A percentile compares a stretch with the other conserved stretches of the same genome.
Evolutionary conservation across 768 basidiomycete species (phyloP).

Genomic region (Phanerochaete carnosa): DNA sequence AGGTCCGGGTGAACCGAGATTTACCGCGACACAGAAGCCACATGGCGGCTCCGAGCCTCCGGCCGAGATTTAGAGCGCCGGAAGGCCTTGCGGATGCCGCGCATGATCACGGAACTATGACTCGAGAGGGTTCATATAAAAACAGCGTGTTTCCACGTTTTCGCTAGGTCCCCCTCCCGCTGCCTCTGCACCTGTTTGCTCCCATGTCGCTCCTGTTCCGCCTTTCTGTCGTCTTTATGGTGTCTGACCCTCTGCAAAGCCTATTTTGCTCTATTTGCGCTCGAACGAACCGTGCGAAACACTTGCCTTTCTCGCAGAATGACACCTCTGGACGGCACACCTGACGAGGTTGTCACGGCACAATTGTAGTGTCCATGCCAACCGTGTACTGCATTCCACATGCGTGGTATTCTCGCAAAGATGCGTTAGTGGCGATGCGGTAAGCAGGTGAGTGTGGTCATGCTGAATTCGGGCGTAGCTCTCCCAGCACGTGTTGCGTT

Average conservation of each 20-base stretch:
- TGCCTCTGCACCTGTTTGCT: background rate
- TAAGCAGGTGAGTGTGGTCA: background rate
- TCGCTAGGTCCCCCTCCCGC: background rate
- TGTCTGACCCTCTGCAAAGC: background rate
- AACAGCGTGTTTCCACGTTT: conserved; percentile 6
- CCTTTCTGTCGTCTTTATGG: background rate
- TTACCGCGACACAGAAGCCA: conserved; percentile 2
- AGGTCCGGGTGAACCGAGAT: background rate
- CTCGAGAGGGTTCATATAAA: conserved; percentile 13
- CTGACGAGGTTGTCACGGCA: background rate
- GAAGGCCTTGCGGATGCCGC: background rate
- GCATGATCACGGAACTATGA: conserved; percentile 8
- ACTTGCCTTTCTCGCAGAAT: background rate
- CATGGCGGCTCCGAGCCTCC: conserved; percentile 8
- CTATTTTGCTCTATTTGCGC: background rate
- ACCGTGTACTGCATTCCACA: background rate
- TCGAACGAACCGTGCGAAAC: background rate
- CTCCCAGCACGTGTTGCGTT: background rate
- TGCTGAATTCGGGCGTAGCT: background rate
- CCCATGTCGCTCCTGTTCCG: background rate
- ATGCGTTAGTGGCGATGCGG: background rate
- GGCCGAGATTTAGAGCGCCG: background rate
- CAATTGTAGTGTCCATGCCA: background rate
- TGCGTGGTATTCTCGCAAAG: background rate
- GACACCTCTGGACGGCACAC: too few relatives aligned